Evolutionary conservation across 345 rosid genomes (phyloP).

Genomic region (Boechera divaricarpa): DNA sequence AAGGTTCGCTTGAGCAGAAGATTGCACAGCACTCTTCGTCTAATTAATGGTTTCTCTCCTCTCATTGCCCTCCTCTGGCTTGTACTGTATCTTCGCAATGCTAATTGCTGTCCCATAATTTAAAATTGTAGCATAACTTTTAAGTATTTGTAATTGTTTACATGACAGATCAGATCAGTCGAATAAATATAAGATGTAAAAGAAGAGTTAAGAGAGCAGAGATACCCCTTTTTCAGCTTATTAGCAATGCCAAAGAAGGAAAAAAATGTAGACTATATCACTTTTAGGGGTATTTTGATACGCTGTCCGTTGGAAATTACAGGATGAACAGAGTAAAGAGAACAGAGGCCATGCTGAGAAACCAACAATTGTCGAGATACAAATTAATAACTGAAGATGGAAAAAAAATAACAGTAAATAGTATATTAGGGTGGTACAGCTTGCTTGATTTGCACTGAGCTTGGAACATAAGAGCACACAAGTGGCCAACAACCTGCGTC

Average conservation of each 20-base stretch:
- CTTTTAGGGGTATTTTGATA: not conserved
- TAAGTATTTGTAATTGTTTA: slow-evolving; percentile 15
- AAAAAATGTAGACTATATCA: too few species aligned
- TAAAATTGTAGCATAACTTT: not conserved
- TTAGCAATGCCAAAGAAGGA: not conserved
- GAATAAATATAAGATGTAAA: not conserved
- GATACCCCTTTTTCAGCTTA: not conserved
- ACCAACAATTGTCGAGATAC: not conserved
- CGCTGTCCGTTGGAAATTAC: not conserved
- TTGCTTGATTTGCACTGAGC: not conserved
- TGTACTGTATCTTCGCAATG: slow-evolving; percentile 2
- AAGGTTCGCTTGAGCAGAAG: slow-evolving; percentile 70
- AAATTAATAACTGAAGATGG: not conserved
- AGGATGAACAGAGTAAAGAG: not conserved
- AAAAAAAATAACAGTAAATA: too few species aligned
- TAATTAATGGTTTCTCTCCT: not conserved
- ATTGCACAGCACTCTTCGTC: slow-evolving; percentile 62
- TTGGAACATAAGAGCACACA: not conserved
- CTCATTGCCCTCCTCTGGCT: not conserved
- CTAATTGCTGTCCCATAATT: slow-evolving; percentile 14
- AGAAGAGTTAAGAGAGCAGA: not conserved
- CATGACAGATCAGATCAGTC: not conserved
- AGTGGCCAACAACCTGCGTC: not conserved
- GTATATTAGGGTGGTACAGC: not conserved
- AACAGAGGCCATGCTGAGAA: not conserved